Conservation (phyloP, 768 basidiomycete species). For the Hericium rajendrae region DNA sequence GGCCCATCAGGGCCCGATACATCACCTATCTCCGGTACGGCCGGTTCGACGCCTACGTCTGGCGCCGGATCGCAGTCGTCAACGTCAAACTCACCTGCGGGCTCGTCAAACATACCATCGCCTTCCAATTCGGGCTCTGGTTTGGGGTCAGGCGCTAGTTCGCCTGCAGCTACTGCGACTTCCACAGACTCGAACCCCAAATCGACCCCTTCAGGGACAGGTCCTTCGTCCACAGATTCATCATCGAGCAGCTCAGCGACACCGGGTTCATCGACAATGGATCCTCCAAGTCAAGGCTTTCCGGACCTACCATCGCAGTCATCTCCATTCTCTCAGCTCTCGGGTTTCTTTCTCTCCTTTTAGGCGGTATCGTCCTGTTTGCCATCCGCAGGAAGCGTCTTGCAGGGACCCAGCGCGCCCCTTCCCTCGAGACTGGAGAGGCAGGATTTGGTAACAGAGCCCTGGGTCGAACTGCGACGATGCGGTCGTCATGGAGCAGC, state of each 20-base stretch:
- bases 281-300: neutral
- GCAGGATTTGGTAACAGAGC: too few relatives aligned
- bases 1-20: too few relatives aligned
- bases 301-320: neutral
- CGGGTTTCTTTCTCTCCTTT: constrained; percentile 8
- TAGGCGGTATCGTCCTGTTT: constrained; percentile 10
- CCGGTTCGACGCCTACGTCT: neutral
- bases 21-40: too few relatives aligned
- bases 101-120: neutral
- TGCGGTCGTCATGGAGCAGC: neutral
- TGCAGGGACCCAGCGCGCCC: neutral
- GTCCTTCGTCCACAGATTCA: neutral
- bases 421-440: neutral
- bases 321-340: constrained; percentile 2
- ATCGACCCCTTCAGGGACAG: neutral
- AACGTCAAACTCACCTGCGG: neutral
- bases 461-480: neutral
- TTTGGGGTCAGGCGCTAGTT: neutral
- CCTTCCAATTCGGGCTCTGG: neutral
- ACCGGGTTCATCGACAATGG: neutral
- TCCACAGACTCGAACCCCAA: neutral
- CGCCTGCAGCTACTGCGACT: too few relatives aligned
- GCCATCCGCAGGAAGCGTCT: constrained; percentile 7
- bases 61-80: neutral
- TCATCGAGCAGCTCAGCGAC: neutral